Evolutionary conservation across 805 yeast genomes (phyloP).

Genomic region (Saccharomycopsis synnaedendra): DNA sequence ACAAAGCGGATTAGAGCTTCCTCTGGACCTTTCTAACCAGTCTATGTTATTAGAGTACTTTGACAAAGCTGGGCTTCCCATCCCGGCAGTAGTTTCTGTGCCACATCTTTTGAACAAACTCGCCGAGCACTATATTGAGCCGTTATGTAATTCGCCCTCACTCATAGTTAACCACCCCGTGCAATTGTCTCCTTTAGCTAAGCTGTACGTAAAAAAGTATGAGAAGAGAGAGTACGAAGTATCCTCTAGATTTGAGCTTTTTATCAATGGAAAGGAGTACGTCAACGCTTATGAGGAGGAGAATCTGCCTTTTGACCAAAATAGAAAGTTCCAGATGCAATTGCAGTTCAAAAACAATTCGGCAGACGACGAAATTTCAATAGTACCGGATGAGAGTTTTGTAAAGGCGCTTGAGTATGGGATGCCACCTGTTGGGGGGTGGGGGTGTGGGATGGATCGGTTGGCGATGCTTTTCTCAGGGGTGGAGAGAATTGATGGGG

Average conservation of each 20-base stretch:
- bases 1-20: conserved; percentile 38
- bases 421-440: conserved; percentile 97
- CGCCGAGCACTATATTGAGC: conserved; percentile 53
- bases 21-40: conserved; percentile 28
- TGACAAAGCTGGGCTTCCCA: conserved; percentile 24
- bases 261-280: conserved; percentile 68
- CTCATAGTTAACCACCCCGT: conserved; percentile 79
- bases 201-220: conserved; percentile 33
- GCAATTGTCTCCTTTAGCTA: conserved; percentile 78
- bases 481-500: conserved; percentile 57
- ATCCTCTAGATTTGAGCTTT: conserved; percentile 75
- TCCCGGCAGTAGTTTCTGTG: conserved; percentile 34
- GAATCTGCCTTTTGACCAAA: conserved; percentile 71
- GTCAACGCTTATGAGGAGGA: conserved; percentile 96
- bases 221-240: conserved; percentile 25
- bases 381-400: conserved; percentile 62
- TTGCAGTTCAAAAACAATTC: conserved; percentile 32
- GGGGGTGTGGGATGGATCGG: conserved; percentile 99
- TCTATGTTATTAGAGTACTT: conserved; percentile 32
- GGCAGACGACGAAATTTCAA: conserved; percentile 44
- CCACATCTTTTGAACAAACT: conserved; percentile 55
- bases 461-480: conserved; percentile 70
- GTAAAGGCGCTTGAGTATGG: conserved; percentile 81
- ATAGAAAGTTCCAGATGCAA: conserved; percentile 51
- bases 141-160: conserved; percentile 51